phyloP scores from a whole-genome alignment of 345 rosid species.

The Eucalyptus sideroxylon region DNA sequence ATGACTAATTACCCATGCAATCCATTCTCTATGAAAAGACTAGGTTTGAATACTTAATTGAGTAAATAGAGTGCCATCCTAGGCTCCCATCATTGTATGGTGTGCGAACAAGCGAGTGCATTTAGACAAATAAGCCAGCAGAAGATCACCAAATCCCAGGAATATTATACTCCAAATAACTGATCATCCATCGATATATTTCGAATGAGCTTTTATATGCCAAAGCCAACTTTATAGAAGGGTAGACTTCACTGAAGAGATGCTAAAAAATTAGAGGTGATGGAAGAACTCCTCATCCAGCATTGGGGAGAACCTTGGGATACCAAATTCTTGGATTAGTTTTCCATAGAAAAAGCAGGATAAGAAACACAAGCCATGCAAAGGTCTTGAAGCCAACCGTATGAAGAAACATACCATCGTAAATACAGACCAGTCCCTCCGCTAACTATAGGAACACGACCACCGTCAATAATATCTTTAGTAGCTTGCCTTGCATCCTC shows the following conservation, averaged over 20 bases:
- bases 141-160: not conserved
- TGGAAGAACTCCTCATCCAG: not conserved
- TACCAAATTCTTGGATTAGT: not conserved
- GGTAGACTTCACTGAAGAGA: not conserved
- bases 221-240: not conserved
- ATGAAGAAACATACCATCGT: slow-evolving; percentile 53
- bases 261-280: not conserved
- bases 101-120: not conserved
- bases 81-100: not conserved
- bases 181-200: not conserved
- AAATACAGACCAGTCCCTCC: slow-evolving; percentile 95
- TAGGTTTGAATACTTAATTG: not conserved
- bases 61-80: not conserved
- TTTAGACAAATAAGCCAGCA: not conserved
- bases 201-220: not conserved
- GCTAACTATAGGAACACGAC: slow-evolving; percentile 68
- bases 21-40: not conserved
- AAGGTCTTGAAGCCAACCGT: not conserved
- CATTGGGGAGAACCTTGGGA: not conserved
- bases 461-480: slow-evolving; percentile 38
- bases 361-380: not conserved
- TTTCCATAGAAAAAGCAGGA: not conserved
- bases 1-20: not conserved
- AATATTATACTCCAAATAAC: not conserved
- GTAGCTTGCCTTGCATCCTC: slow-evolving; percentile 75